Conservation (phyloP, 768 basidiomycete genomes). For the Hortiboletus flavorubellus region DNA sequence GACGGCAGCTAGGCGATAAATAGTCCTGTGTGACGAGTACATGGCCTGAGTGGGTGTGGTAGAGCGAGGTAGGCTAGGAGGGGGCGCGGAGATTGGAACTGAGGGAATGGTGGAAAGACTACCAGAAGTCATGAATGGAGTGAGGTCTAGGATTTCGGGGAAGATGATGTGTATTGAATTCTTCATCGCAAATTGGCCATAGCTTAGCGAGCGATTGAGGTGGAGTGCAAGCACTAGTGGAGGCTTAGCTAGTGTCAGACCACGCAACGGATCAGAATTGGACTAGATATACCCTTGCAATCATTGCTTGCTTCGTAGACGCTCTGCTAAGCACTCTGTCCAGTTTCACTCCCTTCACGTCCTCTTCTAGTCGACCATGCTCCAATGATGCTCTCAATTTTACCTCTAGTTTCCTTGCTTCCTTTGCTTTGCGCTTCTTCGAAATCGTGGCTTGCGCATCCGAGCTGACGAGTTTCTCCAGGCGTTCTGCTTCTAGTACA, state of each 20-base stretch:
- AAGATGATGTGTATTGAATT: conserved; percentile 80
- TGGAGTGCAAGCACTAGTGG: conserved; percentile 86
- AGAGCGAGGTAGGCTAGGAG: conserved; percentile 45
- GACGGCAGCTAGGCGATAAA: conserved; percentile 82
- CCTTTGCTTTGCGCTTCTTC: conserved; percentile 72
- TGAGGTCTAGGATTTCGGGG: conserved; percentile 86
- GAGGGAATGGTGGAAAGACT: conserved; percentile 69
- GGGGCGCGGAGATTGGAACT: conserved; percentile 65
- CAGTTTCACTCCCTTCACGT: conserved; percentile 74
- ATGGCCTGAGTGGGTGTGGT: conserved; percentile 56
- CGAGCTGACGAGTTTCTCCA: conserved; percentile 38
- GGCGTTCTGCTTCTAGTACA: conserved; percentile 54
- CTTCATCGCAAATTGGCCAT: conserved; percentile 73
- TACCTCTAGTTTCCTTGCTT: conserved; percentile 62
- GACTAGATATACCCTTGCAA: conserved; percentile 61
- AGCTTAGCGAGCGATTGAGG: conserved; percentile 87
- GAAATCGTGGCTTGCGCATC: conserved; percentile 54
- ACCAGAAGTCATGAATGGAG: conserved; percentile 82
- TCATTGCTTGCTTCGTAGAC: conserved; percentile 89
- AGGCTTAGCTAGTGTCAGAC: conserved; percentile 48
- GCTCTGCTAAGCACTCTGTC: conserved; percentile 72
- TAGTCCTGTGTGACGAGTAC: conserved; percentile 52
- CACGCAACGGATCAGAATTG: not conserved
- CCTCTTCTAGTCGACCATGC: conserved; percentile 78
- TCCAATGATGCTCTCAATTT: conserved; percentile 62